Conservation (phyloP, 441 rosid species). For the Gossypium davidsonii region DNA sequence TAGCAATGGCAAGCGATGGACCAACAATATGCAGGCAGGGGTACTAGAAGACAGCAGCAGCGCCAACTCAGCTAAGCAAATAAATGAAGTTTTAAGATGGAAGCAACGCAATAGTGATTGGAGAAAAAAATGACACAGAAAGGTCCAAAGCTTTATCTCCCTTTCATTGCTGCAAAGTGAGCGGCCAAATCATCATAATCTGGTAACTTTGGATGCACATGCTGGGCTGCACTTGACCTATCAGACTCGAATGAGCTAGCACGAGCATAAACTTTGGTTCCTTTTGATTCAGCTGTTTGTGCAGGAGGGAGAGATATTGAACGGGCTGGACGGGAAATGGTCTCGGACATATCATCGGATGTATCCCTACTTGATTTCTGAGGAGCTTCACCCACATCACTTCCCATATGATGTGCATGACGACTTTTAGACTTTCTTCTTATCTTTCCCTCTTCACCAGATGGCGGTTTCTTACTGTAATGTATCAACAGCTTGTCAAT, state of each 20-base stretch:
- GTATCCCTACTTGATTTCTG: conserved; percentile 18
- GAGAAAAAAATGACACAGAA: not conserved
- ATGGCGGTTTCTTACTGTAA: conserved; percentile 68
- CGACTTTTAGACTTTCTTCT: conserved; percentile 50
- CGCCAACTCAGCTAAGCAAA: conserved; percentile 8
- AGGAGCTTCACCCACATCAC: conserved; percentile 22
- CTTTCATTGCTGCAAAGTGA: conserved; percentile 68
- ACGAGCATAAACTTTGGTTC: conserved; percentile 43
- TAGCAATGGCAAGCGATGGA: not conserved
- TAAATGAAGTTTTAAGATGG: not conserved
- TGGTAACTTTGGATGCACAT: conserved; percentile 93
- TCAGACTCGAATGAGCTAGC: conserved; percentile 77
- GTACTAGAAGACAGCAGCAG: not conserved
- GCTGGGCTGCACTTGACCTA: conserved; percentile 46
- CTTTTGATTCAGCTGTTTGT: conserved; percentile 39
- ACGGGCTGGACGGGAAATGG: conserved; percentile 37
- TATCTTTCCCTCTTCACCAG: conserved; percentile 36
- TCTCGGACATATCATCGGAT: conserved; percentile 31
- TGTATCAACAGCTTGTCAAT: conserved; percentile 80
- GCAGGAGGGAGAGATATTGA: conserved; percentile 63
- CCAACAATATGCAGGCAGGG: not conserved
- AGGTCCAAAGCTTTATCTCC: conserved; percentile 34
- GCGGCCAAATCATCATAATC: conserved; percentile 92
- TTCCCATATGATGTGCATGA: conserved; percentile 23
- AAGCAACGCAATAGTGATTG: conserved; percentile 7